Percentiles rank a stretch among this genome's conserved stretches.
Evolutionary conservation across 2,329 filamentous ascomycete genomes (phyloP).

Genomic region (Endothia cerciana): DNA sequence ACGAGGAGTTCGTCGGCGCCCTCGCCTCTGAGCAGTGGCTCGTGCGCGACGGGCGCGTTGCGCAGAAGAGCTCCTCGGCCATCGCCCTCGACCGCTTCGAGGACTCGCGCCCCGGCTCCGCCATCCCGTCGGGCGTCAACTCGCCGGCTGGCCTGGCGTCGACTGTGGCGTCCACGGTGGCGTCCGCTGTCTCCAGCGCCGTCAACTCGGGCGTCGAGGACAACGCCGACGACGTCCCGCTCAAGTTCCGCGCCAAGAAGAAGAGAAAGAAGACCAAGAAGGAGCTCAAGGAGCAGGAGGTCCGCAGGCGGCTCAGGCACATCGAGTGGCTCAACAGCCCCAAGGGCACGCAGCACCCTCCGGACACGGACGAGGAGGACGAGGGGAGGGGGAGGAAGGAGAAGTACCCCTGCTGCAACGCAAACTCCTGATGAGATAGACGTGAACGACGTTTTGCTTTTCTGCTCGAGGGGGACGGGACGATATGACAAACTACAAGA

Average conservation of each 20-base stretch:
- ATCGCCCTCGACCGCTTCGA: conserved; percentile 84
- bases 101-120: conserved; percentile 65
- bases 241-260: conserved; percentile 84
- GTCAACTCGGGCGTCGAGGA: conserved; percentile 87
- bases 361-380: conserved; percentile 78
- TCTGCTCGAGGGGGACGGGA: not conserved
- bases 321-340: conserved; percentile 83
- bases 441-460: no score
- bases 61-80: conserved; percentile 77
- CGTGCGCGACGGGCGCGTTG: conserved; percentile 84
- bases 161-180: conserved; percentile 58
- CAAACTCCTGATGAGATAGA: conserved; percentile 6
- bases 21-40: conserved; percentile 97
- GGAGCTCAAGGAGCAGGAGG: conserved; percentile 92
- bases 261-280: conserved; percentile 99
- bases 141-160: conserved; percentile 45
- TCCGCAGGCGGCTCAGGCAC: conserved; percentile 83
- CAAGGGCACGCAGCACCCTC: conserved; percentile 79
- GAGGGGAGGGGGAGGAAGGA: conserved; percentile 9
- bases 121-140: conserved; percentile 29
- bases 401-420: conserved; percentile 20
- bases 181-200: conserved; percentile 62
- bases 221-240: conserved; percentile 56
- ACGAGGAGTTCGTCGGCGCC: conserved; percentile 97
- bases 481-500: conserved; percentile 10